Percentiles rank a stretch among this genome's conserved stretches.
These are phyloP conservation scores for Tolypocladium ophioglossoides DNA, from an alignment of 2,329 filamentous ascomycete genomes.

Conservation along the genomic window DNA sequence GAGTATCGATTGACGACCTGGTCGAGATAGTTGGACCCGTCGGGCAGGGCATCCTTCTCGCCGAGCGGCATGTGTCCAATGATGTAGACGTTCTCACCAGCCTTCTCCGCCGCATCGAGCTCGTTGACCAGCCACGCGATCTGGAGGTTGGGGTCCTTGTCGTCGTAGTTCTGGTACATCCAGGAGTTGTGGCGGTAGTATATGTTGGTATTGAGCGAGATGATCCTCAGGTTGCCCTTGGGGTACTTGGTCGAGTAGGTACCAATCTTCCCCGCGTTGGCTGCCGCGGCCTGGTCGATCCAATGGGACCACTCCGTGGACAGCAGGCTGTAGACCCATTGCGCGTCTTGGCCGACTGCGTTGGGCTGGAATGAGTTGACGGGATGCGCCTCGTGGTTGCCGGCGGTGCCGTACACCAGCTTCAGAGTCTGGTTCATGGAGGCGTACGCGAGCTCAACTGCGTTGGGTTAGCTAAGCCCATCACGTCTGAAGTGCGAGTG, in stretches of 20 bases:
- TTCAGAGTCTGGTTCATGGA: constrained; percentile 31
- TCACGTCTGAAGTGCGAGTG: no score
- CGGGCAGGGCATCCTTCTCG: constrained; percentile 37
- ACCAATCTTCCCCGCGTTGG: constrained; percentile 28
- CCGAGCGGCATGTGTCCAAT: constrained; percentile 48
- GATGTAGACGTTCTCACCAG: constrained; percentile 43
- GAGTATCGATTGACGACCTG: constrained; percentile 43
- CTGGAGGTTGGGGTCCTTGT: constrained; percentile 40
- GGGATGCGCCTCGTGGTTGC: constrained; percentile 46
- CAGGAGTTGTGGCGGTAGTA: constrained; percentile 48
- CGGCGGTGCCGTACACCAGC: constrained; percentile 39
- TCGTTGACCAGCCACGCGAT: constrained; percentile 43
- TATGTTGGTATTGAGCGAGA: constrained; percentile 48
- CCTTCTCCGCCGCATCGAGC: constrained; percentile 40
- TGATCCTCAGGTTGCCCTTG: constrained; percentile 39
- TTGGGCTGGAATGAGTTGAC: constrained; percentile 36
- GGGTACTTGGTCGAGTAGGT: constrained; percentile 36
- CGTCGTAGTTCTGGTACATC: constrained; percentile 33
- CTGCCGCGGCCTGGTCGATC: constrained; percentile 24
- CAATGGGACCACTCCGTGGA: constrained; percentile 34
- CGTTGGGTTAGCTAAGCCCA: background rate
- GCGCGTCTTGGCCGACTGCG: constrained; percentile 24
- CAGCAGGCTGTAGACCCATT: constrained; percentile 42
- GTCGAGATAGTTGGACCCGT: constrained; percentile 41
- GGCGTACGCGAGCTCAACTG: constrained; percentile 34